Evolutionary conservation across 106 monocot species (phyloP).

Genomic region (Dendrobium officinale): DNA sequence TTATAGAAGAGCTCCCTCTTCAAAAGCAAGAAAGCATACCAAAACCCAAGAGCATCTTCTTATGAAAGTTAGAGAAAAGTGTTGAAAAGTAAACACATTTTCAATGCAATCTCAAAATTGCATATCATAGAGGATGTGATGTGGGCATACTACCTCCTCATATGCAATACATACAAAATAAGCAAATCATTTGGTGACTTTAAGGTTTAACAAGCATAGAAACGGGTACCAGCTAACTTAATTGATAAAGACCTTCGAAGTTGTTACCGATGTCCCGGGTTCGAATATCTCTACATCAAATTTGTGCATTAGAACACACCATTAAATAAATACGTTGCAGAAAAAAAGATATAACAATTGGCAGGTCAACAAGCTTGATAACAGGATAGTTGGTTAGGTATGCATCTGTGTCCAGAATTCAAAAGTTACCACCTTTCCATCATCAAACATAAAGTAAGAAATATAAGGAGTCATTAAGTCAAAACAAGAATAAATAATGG

Average conservation of each 20-base stretch:
- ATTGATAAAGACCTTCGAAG: too few relatives aligned
- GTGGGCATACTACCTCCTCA: not conserved
- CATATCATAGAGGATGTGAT: not conserved
- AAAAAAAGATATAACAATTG: not conserved
- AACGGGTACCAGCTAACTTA: too few relatives aligned
- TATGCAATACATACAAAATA: not conserved
- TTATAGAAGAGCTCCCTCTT: not conserved
- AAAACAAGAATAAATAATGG: constrained; percentile 5
- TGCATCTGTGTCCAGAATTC: not conserved
- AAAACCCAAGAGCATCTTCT: not conserved
- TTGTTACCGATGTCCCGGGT: too few relatives aligned
- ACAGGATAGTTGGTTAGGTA: not conserved
- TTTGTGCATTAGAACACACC: too few relatives aligned
- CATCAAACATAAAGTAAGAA: not conserved
- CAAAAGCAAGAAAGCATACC: not conserved
- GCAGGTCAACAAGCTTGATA: constrained; percentile 1
- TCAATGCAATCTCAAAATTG: not conserved
- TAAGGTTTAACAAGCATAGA: not conserved
- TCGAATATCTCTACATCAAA: too few relatives aligned
- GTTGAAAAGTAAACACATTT: not conserved
- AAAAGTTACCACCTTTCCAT: not conserved
- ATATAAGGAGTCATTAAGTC: not conserved
- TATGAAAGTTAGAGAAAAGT: not conserved
- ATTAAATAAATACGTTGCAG: not conserved
- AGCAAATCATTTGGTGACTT: not conserved